Evolutionary conservation across 352 stramenopile species (phyloP).

Genomic region (Phytophthora nicotianae): DNA sequence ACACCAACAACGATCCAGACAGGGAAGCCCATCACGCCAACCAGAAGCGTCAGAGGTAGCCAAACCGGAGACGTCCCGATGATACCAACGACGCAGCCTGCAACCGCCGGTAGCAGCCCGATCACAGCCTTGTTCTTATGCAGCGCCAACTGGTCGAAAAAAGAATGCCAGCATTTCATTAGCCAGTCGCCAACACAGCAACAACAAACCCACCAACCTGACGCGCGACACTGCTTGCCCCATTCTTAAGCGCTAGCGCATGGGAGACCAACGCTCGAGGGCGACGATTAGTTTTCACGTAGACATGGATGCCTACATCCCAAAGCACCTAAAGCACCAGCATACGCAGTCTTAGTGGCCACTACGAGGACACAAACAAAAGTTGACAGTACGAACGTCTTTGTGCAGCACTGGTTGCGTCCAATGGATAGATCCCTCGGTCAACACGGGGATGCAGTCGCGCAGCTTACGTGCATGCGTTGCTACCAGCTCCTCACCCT

Average conservation of each 20-base stretch:
- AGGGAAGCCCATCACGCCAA: constrained; percentile 63
- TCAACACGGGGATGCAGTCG: constrained; percentile 58
- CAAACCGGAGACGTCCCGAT: constrained; percentile 57
- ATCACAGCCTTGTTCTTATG: constrained; percentile 65
- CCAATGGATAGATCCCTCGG: constrained; percentile 52
- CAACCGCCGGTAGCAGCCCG: constrained; percentile 50
- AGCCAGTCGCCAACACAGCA: constrained; percentile 2
- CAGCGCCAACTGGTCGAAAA: constrained; percentile 46
- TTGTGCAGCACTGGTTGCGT: constrained; percentile 34
- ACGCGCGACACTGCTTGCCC: constrained; percentile 36
- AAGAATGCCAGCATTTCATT: neutral
- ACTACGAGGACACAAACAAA: neutral
- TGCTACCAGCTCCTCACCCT: constrained; percentile 34
- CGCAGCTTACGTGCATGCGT: constrained; percentile 44
- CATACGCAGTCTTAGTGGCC: constrained; percentile 5
- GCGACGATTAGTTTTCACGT: constrained; percentile 47
- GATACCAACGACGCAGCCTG: constrained; percentile 51
- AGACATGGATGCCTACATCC: constrained; percentile 42
- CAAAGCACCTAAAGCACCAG: constrained; percentile 27
- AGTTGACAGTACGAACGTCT: constrained; percentile 26
- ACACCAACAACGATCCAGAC: constrained; percentile 62
- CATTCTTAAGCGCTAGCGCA: constrained; percentile 47
- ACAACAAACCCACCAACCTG: constrained; percentile 37
- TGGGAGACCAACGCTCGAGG: constrained; percentile 50
- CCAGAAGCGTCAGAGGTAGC: constrained; percentile 58